phyloP scores from a whole-genome alignment of 169 alveolate species.

The Eimeria brunetti region DNA sequence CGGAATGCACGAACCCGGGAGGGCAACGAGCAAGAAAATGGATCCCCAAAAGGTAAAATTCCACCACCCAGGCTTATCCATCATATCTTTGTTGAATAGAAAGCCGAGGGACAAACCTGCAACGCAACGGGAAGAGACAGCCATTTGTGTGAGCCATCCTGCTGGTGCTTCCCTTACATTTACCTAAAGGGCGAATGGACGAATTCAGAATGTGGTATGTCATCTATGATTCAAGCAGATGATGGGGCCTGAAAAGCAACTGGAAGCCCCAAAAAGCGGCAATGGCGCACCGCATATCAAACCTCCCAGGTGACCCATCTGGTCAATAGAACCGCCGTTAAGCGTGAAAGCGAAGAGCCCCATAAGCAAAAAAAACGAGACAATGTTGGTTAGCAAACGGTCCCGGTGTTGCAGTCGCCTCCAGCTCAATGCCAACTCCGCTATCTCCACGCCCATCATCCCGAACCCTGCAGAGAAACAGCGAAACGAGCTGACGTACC shows the following conservation, averaged over 20 bases:
- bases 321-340: constrained; percentile 88
- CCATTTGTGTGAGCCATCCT: background rate
- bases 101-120: constrained; percentile 87
- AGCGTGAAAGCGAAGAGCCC: constrained; percentile 87
- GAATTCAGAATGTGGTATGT: background rate
- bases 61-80: constrained; percentile 88
- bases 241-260: background rate
- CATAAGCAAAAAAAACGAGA: constrained; percentile 86
- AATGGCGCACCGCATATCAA: constrained; percentile 83
- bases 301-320: constrained; percentile 92
- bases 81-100: constrained; percentile 85
- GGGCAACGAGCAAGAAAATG: constrained; percentile 31
- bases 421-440: constrained; percentile 89
- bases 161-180: background rate
- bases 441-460: constrained; percentile 88
- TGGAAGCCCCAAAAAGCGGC: background rate
- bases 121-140: background rate
- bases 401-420: constrained; percentile 88
- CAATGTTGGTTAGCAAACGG: constrained; percentile 86
- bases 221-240: background rate
- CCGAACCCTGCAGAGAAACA: constrained; percentile 86
- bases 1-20: constrained; percentile 70
- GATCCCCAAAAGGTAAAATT: constrained; percentile 39
- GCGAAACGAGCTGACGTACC: background rate
- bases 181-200: background rate